Conservation (phyloP, 1,139 yeast genomes). For the Scheffersomyces quercinus region DNA sequence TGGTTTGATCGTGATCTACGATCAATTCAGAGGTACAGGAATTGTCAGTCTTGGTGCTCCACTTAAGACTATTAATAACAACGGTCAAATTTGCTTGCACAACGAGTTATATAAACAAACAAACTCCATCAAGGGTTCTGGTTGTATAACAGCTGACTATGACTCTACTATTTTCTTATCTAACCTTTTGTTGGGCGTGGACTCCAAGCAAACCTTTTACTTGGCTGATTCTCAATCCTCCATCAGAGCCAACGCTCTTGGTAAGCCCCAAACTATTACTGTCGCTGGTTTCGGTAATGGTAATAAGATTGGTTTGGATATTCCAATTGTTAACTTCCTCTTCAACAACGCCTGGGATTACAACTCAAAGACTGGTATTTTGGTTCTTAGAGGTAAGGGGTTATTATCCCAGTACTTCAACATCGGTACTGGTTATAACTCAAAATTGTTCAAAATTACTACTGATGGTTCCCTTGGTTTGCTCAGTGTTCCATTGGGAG, state of each 20-base stretch:
- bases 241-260: constrained; percentile 20
- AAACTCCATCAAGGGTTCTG: constrained; percentile 26
- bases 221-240: constrained; percentile 19
- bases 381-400: constrained; percentile 14
- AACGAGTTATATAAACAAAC: constrained; percentile 25
- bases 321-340: constrained; percentile 13
- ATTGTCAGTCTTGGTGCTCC: constrained; percentile 22
- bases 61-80: constrained; percentile 20
- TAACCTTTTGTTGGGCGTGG: constrained; percentile 16
- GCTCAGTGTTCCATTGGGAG: constrained; percentile 15
- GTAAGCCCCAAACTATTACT: constrained; percentile 19
- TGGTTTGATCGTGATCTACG: constrained; percentile 27
- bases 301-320: constrained; percentile 24
- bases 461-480: constrained; percentile 17
- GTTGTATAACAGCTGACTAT: constrained; percentile 27
- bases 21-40: constrained; percentile 18
- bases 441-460: constrained; percentile 8
- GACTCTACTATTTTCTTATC: constrained; percentile 21
- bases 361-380: constrained; percentile 19
- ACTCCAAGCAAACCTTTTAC: constrained; percentile 22
- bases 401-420: constrained; percentile 14
- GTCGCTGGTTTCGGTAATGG: constrained; percentile 36
- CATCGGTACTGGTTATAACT: constrained; percentile 23
- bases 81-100: constrained; percentile 32
- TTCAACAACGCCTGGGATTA: constrained; percentile 15